A percentile compares a stretch with the other conserved stretches of the same genome.
phyloP scores from a whole-genome alignment of 2,329 filamentous ascomycete species.

The Talaromyces sp. region DNA sequence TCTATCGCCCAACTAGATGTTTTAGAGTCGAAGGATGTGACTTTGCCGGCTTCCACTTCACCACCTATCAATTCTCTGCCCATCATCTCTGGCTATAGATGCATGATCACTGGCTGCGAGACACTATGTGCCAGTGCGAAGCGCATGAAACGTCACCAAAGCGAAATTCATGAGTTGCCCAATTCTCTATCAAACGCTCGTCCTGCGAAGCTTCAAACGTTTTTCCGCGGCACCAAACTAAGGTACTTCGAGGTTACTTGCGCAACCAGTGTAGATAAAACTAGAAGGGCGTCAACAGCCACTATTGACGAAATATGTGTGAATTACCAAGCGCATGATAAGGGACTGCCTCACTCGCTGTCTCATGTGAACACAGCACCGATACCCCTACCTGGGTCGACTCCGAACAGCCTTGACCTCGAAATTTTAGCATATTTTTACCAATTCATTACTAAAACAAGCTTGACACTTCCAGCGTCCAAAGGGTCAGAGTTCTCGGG shows the following conservation, averaged over 20 bases:
- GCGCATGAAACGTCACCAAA: constrained; percentile 5
- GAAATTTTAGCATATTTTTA: constrained; percentile 3
- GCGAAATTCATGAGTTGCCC: neutral
- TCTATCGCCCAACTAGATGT: neutral
- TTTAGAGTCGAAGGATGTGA: constrained; percentile 3
- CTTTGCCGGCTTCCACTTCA: neutral
- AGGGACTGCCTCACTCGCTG: neutral
- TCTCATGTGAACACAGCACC: neutral
- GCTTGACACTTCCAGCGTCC: neutral
- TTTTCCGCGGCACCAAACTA: constrained; percentile 8
- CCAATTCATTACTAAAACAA: constrained; percentile 2
- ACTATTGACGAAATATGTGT: neutral
- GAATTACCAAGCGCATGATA: neutral
- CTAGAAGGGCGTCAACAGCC: neutral
- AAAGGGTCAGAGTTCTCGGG: neutral
- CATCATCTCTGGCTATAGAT: constrained; percentile 4
- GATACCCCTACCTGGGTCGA: neutral
- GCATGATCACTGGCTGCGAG: neutral
- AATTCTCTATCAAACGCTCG: neutral
- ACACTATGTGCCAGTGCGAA: constrained; percentile 5
- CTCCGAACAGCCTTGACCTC: neutral
- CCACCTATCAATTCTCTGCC: neutral
- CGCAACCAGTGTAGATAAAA: neutral
- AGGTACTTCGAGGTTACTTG: constrained; percentile 5
- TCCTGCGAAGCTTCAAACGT: constrained; percentile 5